Evolutionary conservation across 2,329 filamentous ascomycete species (phyloP), one percentile per base, ranked within the genome.

Genomic region (Didymosphaeria variabile): DNA sequence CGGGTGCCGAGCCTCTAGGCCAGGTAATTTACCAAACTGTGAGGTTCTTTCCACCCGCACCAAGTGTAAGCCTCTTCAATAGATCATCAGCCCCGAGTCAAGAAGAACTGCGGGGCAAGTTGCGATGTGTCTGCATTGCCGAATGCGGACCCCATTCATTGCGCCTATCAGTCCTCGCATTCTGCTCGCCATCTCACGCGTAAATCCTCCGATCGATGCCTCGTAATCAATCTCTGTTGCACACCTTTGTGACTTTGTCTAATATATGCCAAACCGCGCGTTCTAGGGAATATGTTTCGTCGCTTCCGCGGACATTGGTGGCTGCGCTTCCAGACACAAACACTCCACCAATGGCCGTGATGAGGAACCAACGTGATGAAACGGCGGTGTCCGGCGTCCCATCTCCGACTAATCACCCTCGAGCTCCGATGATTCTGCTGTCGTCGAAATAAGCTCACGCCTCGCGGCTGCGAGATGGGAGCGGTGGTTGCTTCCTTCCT

Each of bases 361-460:
- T 17, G 31, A 40, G 7, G 6, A 40, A 15, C n/a, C 32, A 10
- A 52, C 19, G 32, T 10, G 15, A 34, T 61, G 54, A 57, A 61
- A 61, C 54, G 50, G 26, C 52, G 17, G 52, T 34, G 52, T 55
- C 52, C 52, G 38, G 19, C 26, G 40, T 13, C 10, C 38, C 51
- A 42, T 54, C 36, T 57, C 49, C 46, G 23, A 42, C 13, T 15
- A 19, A 53, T 47, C 40, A 13, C 32, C 23, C 46, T 45, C 38
- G 42, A 42, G 42, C 17, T 32, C 17, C 19, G 38, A 26, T 21
- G 31, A 53, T 31, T 19, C 6, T 19, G 21, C 15, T 51, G 55
- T 45, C 49, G 59, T 61, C 55, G 45, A 61, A 61, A 58, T 61
- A 61, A 61, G 55, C 59, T 61, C 59, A 56, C 5, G 40, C 46